A percentile compares a stretch with the other conserved stretches of the same genome.
Evolutionary conservation across 2,329 filamentous ascomycete genomes (phyloP).

Genomic region (Zalaria obscura): DNA sequence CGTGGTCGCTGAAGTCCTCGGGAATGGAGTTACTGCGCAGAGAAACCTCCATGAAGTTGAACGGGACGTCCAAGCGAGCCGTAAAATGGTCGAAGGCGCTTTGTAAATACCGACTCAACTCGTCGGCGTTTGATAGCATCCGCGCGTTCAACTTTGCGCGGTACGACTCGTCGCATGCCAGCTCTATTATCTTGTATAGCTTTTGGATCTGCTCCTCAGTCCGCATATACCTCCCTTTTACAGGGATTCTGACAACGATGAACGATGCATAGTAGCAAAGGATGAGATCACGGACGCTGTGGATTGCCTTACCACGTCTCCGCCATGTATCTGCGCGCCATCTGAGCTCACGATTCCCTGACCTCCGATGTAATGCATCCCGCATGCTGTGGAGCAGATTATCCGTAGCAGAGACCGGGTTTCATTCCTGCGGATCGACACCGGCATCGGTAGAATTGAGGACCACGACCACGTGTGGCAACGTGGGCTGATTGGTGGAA

Average conservation of each 20-base stretch:
- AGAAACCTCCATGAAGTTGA: conserved; percentile 32
- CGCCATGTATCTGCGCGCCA: conserved; percentile 26
- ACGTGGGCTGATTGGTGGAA: conserved; percentile 35
- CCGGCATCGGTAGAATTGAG: conserved; percentile 29
- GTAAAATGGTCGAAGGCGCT: conserved; percentile 34
- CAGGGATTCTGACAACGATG: conserved; percentile 31
- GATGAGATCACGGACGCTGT: conserved; percentile 26
- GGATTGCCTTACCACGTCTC: conserved; percentile 19
- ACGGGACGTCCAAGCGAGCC: conserved; percentile 23
- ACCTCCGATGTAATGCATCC: conserved; percentile 18
- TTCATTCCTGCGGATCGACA: conserved; percentile 26
- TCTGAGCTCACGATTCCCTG: conserved; percentile 15
- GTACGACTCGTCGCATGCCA: neutral
- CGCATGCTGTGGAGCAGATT: conserved; percentile 8
- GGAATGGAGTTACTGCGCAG: conserved; percentile 28
- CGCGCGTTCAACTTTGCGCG: conserved; percentile 22
- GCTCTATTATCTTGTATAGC: conserved; percentile 24
- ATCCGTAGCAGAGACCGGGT: conserved; percentile 23
- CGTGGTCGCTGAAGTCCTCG: conserved; percentile 29
- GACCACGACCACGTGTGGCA: conserved; percentile 36
- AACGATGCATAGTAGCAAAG: conserved; percentile 33
- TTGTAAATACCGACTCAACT: conserved; percentile 30
- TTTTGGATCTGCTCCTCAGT: conserved; percentile 31
- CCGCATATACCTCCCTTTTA: conserved; percentile 24
- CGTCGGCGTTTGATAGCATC: conserved; percentile 27